Percentiles rank a stretch among this genome's conserved stretches.
Evolutionary conservation across 2,329 filamentous ascomycete genomes (phyloP).

Genomic region (Botrytis porri): DNA sequence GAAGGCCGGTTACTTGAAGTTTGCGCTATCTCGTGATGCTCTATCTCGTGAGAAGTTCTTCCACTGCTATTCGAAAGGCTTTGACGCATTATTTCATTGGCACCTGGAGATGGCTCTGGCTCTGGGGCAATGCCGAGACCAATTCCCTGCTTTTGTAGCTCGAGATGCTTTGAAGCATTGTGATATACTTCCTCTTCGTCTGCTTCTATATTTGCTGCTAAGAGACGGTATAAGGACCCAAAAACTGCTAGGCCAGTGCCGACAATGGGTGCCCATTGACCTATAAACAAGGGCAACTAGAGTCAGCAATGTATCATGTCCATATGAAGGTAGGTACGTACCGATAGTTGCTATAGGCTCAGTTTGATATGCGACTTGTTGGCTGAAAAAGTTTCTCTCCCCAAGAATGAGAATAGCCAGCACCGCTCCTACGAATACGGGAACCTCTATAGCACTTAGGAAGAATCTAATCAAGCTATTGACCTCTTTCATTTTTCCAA

Average conservation of each 20-base stretch:
- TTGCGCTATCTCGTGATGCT: neutral
- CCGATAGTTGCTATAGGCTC: constrained; percentile 62
- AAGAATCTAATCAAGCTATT: constrained; percentile 55
- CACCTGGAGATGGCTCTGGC: constrained; percentile 17
- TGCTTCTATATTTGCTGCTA: constrained; percentile 33
- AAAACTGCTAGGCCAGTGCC: constrained; percentile 56
- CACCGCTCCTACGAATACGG: constrained; percentile 56
- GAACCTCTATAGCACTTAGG: constrained; percentile 54
- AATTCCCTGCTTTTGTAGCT: constrained; percentile 5
- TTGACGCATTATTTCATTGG: constrained; percentile 2
- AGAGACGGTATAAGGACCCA: constrained; percentile 56
- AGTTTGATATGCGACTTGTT: constrained; percentile 54
- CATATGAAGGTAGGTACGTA: constrained; percentile 38
- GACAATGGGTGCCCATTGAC: constrained; percentile 59
- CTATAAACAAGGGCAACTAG: constrained; percentile 38
- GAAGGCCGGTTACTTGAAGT: neutral
- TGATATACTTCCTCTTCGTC: constrained; percentile 13
- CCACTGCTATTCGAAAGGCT: constrained; percentile 20
- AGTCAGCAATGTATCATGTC: constrained; percentile 26
- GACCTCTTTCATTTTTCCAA: constrained; percentile 50
- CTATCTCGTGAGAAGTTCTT: constrained; percentile 18
- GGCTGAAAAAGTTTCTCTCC: constrained; percentile 62
- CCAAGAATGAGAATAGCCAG: constrained; percentile 59
- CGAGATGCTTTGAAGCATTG: constrained; percentile 14
- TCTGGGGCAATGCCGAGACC: neutral